Percentiles rank a stretch among this genome's conserved stretches.
phyloP scores from a whole-genome alignment of 805 yeast genomes.

The Hanseniaspora clermontiae region DNA sequence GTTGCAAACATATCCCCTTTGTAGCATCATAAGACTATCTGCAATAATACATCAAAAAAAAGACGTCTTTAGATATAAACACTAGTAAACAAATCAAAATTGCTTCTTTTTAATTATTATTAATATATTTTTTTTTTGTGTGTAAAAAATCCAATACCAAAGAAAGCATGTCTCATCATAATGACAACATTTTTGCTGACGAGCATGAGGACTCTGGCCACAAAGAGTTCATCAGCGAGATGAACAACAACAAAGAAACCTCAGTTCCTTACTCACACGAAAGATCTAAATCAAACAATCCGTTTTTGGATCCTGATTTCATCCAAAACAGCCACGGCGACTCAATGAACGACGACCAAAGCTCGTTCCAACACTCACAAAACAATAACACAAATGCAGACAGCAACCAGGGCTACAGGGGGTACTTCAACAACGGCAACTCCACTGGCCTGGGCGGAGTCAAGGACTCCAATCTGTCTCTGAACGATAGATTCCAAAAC shows the following conservation, averaged over 20 bases:
- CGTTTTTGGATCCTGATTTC: slow-evolving; percentile 13
- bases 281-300: slow-evolving; percentile 14
- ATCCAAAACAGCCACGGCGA: slow-evolving; percentile 16
- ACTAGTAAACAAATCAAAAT: too few species aligned
- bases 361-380: slow-evolving; percentile 12
- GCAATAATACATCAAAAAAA: too few species aligned
- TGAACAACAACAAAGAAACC: background rate
- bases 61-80: too few species aligned
- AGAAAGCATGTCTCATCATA: background rate
- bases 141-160: too few species aligned
- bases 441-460: background rate
- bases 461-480: slow-evolving; percentile 16
- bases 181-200: slow-evolving; percentile 4
- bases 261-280: background rate
- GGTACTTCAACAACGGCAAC: slow-evolving; percentile 4
- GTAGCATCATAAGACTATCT: too few species aligned
- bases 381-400: background rate
- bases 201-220: slow-evolving; percentile 2
- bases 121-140: too few species aligned
- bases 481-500: slow-evolving; percentile 15
- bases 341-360: background rate
- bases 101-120: too few species aligned
- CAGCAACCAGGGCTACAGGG: slow-evolving; percentile 6
- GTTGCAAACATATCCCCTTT: too few species aligned
- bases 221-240: background rate